These are phyloP conservation scores for Penstemon barbatus DNA, from an alignment of 257 asterid species.

Conservation along the genomic window DNA sequence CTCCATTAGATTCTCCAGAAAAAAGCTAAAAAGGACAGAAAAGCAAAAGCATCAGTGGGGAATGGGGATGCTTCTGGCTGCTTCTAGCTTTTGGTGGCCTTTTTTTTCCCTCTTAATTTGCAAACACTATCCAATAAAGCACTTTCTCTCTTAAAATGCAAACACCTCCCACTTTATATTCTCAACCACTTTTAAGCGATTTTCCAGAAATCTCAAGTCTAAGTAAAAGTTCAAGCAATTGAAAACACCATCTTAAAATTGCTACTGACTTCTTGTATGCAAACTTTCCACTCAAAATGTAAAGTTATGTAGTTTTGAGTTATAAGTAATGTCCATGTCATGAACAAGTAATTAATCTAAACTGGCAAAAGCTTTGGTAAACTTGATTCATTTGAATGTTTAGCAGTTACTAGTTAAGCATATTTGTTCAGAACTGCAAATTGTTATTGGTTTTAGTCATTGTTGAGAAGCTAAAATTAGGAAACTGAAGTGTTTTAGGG, in stretches of 20 bases:
- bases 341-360: background rate
- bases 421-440: background rate
- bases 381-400: background rate
- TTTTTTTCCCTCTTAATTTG: no score
- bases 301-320: background rate
- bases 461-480: background rate
- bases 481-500: background rate
- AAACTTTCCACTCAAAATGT: background rate
- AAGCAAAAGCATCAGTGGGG: no score
- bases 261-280: conserved; percentile 1
- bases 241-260: background rate
- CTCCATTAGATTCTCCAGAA: no score
- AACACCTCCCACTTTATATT: no score
- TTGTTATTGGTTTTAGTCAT: background rate
- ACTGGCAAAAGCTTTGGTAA: background rate
- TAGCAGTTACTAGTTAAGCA: background rate
- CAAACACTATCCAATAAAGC: no score
- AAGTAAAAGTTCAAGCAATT: no score
- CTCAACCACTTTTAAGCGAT: no score
- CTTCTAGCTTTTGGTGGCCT: no score
- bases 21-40: no score
- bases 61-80: no score
- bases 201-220: no score
- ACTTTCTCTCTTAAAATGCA: no score
- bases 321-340: background rate